These are phyloP conservation scores for Podila epigama DNA, from an alignment of 192 early-diverging fungal species.

Conservation along the genomic window DNA sequence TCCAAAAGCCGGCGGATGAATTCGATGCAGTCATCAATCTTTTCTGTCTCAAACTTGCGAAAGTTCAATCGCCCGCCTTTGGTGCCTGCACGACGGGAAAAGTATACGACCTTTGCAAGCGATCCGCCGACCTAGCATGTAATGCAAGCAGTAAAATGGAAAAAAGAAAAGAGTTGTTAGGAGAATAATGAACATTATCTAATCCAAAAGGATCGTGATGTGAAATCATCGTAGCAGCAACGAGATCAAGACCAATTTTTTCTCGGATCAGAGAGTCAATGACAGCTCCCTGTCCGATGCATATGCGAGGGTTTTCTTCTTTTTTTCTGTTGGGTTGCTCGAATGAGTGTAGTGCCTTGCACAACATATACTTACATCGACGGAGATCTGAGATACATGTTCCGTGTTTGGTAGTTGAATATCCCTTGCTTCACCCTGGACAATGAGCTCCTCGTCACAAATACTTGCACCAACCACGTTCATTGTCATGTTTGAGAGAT, in stretches of 20 bases:
- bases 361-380: slow-evolving; percentile 73
- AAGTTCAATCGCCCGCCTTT: slow-evolving; percentile 92
- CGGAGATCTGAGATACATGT: slow-evolving; percentile 86
- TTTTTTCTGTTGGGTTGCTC: too few species aligned
- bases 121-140: slow-evolving; percentile 83
- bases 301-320: too few species aligned
- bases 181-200: too few species aligned
- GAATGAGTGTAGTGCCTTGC: not conserved
- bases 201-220: too few species aligned
- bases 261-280: too few species aligned
- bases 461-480: slow-evolving; percentile 60
- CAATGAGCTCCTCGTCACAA: slow-evolving; percentile 54
- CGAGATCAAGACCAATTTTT: too few species aligned
- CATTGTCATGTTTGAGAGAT: slow-evolving; percentile 47
- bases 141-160: not conserved
- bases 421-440: slow-evolving; percentile 70
- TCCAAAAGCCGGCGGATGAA: slow-evolving; percentile 78
- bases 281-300: too few species aligned
- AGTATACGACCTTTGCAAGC: slow-evolving; percentile 79
- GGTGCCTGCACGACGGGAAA: slow-evolving; percentile 55
- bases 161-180: too few species aligned
- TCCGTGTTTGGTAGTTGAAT: slow-evolving; percentile 87
- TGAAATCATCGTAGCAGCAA: too few species aligned
- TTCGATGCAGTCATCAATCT: slow-evolving; percentile 87
- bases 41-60: slow-evolving; percentile 92